Evolutionary conservation across 78 protist species (phyloP).

Genomic region (Dictyostelium citrinum): DNA sequence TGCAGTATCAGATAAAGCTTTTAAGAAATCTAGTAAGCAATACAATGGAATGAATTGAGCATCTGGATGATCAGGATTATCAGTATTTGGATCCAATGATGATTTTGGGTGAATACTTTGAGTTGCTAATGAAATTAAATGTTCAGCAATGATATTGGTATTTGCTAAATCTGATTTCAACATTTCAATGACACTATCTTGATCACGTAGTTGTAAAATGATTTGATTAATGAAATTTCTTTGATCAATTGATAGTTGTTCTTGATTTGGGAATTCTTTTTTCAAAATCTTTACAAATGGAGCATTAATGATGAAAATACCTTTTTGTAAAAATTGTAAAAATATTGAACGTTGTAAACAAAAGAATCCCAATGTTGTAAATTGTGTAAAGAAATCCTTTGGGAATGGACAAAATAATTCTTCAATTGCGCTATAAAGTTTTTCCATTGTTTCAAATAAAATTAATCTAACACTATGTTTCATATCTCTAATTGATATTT

Average conservation of each 20-base stretch:
- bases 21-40: constrained; percentile 3
- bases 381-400: constrained; percentile 55
- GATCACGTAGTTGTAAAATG: constrained; percentile 26
- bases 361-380: constrained; percentile 45
- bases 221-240: constrained; percentile 59
- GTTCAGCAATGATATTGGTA: constrained; percentile 9
- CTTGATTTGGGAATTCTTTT: neutral
- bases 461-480: constrained; percentile 1
- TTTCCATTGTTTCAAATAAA: constrained; percentile 41
- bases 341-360: constrained; percentile 35
- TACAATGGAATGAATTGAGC: neutral
- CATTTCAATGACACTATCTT: neutral
- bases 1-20: neutral
- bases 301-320: constrained; percentile 32
- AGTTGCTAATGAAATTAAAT: constrained; percentile 14
- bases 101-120: constrained; percentile 25
- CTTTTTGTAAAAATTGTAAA: constrained; percentile 46
- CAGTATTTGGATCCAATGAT: neutral
- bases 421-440: constrained; percentile 54
- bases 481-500: constrained; percentile 12
- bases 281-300: constrained; percentile 12
- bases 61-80: neutral
- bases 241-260: neutral
- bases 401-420: constrained; percentile 73
- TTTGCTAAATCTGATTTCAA: neutral